Evolutionary conservation across 2,329 filamentous ascomycete species (phyloP).

Genomic region (Arachnopeziza araneosa): DNA sequence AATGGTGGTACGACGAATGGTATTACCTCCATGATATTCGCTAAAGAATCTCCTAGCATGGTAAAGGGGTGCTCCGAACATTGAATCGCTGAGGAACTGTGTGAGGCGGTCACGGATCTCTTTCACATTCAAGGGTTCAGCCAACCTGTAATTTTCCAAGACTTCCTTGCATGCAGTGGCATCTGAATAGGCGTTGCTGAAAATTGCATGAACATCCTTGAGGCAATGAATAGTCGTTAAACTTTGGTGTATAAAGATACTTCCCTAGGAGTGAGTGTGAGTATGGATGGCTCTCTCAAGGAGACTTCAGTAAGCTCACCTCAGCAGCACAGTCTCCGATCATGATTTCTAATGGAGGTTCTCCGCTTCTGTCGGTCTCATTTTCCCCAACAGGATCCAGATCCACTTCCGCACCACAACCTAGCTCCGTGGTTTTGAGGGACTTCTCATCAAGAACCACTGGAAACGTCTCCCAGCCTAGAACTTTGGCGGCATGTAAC

Average conservation of each 20-base stretch:
- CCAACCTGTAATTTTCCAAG: not conserved
- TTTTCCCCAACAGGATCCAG: not conserved
- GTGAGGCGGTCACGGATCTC: not conserved
- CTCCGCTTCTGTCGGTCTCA: not conserved
- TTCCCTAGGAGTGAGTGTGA: not conserved
- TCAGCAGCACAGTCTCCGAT: not conserved
- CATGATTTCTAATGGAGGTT: not conserved
- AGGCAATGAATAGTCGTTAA: not conserved
- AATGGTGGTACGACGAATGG: not conserved
- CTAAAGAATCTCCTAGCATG: not conserved
- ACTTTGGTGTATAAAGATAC: not conserved
- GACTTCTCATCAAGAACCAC: slow-evolving; percentile 3
- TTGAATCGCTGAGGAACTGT: not conserved
- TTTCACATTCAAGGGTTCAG: not conserved
- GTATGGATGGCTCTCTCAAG: not conserved
- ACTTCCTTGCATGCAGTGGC: not conserved
- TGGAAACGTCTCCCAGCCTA: slow-evolving; percentile 5
- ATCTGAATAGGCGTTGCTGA: not conserved
- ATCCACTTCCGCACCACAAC: not conserved
- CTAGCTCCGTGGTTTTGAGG: not conserved
- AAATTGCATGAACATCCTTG: not conserved
- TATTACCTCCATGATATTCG: not conserved
- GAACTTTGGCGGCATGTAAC: not conserved
- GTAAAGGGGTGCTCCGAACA: not conserved
- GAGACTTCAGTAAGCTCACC: not conserved